Percentiles rank a stretch among this genome's conserved stretches.
phyloP scores from a whole-genome alignment of 495 filamentous ascomycete species.

The Tetracladium marchalianum region DNA sequence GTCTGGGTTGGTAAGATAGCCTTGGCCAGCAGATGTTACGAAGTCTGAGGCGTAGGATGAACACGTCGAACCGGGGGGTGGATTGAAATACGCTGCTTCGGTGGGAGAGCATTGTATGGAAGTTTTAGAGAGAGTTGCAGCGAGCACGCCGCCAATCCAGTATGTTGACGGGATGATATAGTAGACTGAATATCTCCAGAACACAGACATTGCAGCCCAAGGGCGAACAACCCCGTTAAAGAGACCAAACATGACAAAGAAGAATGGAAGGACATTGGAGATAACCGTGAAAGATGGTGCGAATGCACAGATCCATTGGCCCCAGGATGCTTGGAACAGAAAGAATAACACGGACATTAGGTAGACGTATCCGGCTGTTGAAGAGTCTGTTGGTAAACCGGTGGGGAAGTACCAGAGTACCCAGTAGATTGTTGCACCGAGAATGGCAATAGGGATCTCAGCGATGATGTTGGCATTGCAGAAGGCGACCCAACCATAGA shows the following conservation, averaged over 20 bases:
- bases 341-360: slow-evolving; percentile 73
- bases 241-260: slow-evolving; percentile 65
- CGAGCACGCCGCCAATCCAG: slow-evolving; percentile 52
- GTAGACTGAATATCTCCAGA: slow-evolving; percentile 78
- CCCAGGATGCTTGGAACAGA: slow-evolving; percentile 48
- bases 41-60: slow-evolving; percentile 52
- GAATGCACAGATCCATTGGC: slow-evolving; percentile 27
- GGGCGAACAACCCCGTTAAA: slow-evolving; percentile 70
- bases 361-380: slow-evolving; percentile 71
- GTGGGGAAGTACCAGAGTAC: slow-evolving; percentile 71
- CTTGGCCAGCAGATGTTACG: slow-evolving; percentile 48
- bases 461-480: slow-evolving; percentile 63
- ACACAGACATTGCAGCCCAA: slow-evolving; percentile 48
- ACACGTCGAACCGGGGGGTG: slow-evolving; percentile 46
- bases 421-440: slow-evolving; percentile 60
- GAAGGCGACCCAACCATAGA: slow-evolving; percentile 81
- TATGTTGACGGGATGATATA: slow-evolving; percentile 52
- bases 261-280: slow-evolving; percentile 64
- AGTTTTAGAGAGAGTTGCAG: slow-evolving; percentile 45
- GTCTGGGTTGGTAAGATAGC: slow-evolving; percentile 46
- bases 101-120: slow-evolving; percentile 47
- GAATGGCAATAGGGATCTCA: slow-evolving; percentile 64
- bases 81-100: slow-evolving; percentile 48
- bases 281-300: slow-evolving; percentile 75
- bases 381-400: slow-evolving; percentile 56